phyloP scores from a whole-genome alignment of 345 rosid genomes.

The Lepidium aucheri region DNA sequence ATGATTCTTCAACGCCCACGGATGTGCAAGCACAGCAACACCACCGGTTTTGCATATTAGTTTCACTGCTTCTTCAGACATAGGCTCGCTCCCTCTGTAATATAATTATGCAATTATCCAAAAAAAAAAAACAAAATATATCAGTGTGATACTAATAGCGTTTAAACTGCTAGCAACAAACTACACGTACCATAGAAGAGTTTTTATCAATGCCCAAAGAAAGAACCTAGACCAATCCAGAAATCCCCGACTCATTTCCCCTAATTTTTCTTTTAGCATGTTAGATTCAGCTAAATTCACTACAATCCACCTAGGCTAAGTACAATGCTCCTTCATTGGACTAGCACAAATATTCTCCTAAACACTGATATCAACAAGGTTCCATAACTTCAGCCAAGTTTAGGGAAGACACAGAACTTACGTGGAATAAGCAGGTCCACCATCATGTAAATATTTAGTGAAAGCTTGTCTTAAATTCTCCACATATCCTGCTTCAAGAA shows the following conservation, averaged over 20 bases:
- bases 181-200: background rate
- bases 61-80: conserved; percentile 64
- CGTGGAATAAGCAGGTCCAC: conserved; percentile 92
- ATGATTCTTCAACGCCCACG: conserved; percentile 89
- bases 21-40: conserved; percentile 94
- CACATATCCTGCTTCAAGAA: conserved; percentile 89
- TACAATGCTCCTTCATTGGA: background rate
- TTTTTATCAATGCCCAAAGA: background rate
- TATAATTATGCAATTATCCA: background rate
- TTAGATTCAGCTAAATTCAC: background rate
- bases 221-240: background rate
- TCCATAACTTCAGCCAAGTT: background rate
- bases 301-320: background rate
- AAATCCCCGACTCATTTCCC: background rate
- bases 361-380: background rate
- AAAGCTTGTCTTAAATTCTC: conserved; percentile 88
- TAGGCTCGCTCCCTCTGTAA: conserved; percentile 84
- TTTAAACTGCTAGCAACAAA: background rate
- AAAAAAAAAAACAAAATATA: background rate
- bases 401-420: conserved; percentile 21
- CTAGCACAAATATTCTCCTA: background rate
- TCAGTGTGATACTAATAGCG: background rate
- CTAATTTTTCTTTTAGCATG: background rate
- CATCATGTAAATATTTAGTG: conserved; percentile 70
- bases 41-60: conserved; percentile 77